phyloP scores from a whole-genome alignment of 1,284 basidiomycete species.

The Erythrobasidium hasegawianum region DNA sequence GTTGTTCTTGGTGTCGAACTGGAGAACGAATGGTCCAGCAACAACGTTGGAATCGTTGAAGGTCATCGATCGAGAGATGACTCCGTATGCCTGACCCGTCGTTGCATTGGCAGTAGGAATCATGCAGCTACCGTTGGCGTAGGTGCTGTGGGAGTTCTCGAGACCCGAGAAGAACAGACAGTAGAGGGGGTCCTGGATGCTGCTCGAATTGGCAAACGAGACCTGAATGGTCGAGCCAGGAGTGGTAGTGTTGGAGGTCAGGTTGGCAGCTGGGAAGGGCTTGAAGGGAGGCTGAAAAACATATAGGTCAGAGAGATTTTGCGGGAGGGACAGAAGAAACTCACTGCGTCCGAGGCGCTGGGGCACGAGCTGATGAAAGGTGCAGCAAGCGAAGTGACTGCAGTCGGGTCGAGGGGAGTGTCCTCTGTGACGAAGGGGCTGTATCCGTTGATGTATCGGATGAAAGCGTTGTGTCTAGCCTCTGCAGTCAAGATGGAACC shows the following conservation, averaged over 20 bases:
- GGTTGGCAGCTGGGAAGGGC: conserved; percentile 12
- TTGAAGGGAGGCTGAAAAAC: conserved; percentile 5
- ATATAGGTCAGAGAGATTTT: too few species aligned
- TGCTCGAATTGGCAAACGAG: conserved; percentile 5
- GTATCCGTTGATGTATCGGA: conserved; percentile 9
- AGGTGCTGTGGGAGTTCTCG: background rate
- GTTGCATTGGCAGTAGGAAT: conserved; percentile 10
- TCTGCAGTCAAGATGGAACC: conserved; percentile 50
- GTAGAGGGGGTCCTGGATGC: background rate
- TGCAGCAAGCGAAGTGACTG: background rate
- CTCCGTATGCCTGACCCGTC: conserved; percentile 10
- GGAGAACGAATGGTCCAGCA: conserved; percentile 11
- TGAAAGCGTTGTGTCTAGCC: conserved; percentile 36
- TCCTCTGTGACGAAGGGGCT: conserved; percentile 3
- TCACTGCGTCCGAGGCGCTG: background rate
- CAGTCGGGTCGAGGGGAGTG: conserved; percentile 8
- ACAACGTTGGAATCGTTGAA: conserved; percentile 11
- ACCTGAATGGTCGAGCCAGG: conserved; percentile 4
- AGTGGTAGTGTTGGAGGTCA: background rate
- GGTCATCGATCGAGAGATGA: background rate
- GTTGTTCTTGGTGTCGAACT: conserved; percentile 8
- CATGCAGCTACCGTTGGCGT: conserved; percentile 3
- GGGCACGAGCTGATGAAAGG: conserved; percentile 4
- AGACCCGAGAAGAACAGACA: conserved; percentile 11
- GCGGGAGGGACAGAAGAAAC: too few species aligned